Base-by-base conservation (phyloP, 2,329 filamentous ascomycete genomes). In the Knufia fluminis region DNA sequence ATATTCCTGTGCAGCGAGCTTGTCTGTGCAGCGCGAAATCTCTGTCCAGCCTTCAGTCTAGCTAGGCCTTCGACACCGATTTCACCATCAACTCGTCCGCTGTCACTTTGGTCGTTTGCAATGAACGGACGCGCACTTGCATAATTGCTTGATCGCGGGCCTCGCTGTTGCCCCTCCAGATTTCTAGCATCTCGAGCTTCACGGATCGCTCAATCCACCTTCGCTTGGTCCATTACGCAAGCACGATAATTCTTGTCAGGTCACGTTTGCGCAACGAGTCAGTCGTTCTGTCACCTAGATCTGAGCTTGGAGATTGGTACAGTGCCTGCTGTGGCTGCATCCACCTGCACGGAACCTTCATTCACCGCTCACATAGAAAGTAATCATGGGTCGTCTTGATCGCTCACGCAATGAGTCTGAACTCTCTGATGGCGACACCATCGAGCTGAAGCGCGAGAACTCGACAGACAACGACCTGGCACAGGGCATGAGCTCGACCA, bases 361-460 rank as follows among this genome's bases (percentile, higher is more conserved):
- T 32, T 32, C 33, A 24, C 17, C 24, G 6, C 20, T 45, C 26
- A 35, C 28, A 19, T 45, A 20, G 24, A 22, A 20, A 10, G 23
- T 46, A 36, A 20, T 36, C 23, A 46, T 41, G 46, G 50, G 35
- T 50, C 46, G 20, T 17, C 41, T 17, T 45, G 23, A 41, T 43
- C 49, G 20, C 19, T 16, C 22, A 41, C 48, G 44, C 41, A 16
- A 58, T 58, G 56, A 44, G 51, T 44, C 53, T 38, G 22, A 23
- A 43, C 20, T 50, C 43, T 46, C 51, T 51, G 55, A 59, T 26
- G 50, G 50, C 24, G 44, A 45, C 45, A 49, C 48, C 9, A 44
- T 53, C 43, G 47, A 53, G 35, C 41, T 60, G 50, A 60, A 60
- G 48, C 55, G 32, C 12, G 57, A 58, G 42, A 46, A 42, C 33